A percentile compares a stretch with the other conserved stretches of the same genome.
These are phyloP conservation scores for Vigna radiata DNA, from an alignment of 306 rosid genomes.

Conservation along the genomic window DNA sequence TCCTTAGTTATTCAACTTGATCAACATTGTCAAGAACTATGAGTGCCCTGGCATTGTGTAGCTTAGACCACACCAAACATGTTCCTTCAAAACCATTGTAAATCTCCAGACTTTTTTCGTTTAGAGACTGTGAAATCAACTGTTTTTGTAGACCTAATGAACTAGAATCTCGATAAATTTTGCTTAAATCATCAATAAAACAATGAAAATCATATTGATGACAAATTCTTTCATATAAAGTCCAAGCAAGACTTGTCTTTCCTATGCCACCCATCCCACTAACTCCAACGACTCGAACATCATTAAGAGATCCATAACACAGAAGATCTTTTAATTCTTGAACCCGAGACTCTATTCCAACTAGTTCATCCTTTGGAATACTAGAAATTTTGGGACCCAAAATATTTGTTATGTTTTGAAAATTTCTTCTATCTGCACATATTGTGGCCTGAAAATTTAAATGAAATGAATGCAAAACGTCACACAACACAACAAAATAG, in stretches of 20 bases:
- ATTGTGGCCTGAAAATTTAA: neutral
- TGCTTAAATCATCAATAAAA: neutral
- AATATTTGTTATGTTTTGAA: neutral
- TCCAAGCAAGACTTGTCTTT: constrained; percentile 25
- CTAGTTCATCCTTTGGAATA: neutral
- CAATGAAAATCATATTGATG: neutral
- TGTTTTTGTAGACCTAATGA: neutral
- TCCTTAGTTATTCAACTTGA: neutral
- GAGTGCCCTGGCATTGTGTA: neutral
- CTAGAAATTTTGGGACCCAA: neutral
- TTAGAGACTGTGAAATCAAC: neutral
- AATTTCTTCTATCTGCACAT: neutral
- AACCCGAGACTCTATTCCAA: neutral
- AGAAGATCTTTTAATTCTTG: neutral
- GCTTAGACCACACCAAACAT: neutral
- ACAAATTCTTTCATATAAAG: neutral
- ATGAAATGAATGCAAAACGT: too few species aligned
- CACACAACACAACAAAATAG: neutral
- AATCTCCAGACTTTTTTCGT: neutral
- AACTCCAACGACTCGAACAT: neutral
- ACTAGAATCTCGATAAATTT: neutral
- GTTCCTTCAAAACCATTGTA: neutral
- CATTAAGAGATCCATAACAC: neutral
- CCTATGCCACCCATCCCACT: neutral
- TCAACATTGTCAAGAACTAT: neutral